Conservation (phyloP, 805 yeast species). For the Candida ipomoeae region DNA sequence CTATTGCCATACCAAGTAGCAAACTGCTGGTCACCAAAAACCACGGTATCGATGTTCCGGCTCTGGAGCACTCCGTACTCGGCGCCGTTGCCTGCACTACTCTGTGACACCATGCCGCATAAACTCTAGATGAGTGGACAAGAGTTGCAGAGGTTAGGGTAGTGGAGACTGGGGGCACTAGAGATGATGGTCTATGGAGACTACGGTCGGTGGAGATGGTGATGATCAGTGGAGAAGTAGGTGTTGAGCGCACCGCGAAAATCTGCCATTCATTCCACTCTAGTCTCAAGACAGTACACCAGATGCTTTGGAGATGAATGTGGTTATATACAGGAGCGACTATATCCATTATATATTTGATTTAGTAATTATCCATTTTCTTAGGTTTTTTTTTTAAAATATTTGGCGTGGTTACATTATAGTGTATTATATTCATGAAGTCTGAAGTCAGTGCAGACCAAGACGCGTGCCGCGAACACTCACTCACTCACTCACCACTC, state of each 20-base stretch:
- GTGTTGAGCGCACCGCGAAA: background rate
- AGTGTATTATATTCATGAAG: no score
- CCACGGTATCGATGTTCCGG: conserved; percentile 62
- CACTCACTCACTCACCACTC: background rate
- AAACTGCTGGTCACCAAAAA: conserved; percentile 63
- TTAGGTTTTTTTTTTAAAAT: no score
- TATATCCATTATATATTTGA: background rate
- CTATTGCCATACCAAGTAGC: conserved; percentile 88
- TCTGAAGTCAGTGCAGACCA: no score
- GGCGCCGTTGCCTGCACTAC: conserved; percentile 3
- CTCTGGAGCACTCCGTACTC: conserved; percentile 57
- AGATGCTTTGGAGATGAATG: background rate
- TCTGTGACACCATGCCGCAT: conserved; percentile 1
- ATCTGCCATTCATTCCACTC: background rate
- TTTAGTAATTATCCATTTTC: no score
- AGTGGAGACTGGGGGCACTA: no score
- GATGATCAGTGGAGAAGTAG: background rate
- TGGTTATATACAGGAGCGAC: background rate
- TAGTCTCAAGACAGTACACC: no score
- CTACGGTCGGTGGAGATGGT: background rate
- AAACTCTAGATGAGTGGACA: background rate
- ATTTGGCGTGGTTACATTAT: no score
- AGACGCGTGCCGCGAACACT: background rate
- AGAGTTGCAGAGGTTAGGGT: background rate
- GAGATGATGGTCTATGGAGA: no score